Conservation (phyloP, 176 grass and related monocot species). For the Melocanna baccifera region DNA sequence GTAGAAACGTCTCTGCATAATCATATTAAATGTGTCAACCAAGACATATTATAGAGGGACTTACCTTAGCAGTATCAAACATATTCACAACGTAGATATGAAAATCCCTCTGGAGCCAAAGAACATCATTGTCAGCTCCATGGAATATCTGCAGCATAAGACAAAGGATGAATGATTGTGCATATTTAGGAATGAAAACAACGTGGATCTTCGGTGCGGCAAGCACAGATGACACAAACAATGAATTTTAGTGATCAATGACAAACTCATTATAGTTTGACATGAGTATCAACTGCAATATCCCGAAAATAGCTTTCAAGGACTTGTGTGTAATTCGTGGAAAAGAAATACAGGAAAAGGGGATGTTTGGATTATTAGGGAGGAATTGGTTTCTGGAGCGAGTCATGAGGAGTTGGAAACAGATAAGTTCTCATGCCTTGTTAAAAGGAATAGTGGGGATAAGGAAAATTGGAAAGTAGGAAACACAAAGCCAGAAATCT, state of each 20-base stretch:
- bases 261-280: background rate
- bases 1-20: slow-evolving; percentile 8
- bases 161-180: slow-evolving; percentile 4
- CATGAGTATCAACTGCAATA: background rate
- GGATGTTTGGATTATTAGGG: no score
- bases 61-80: slow-evolving; percentile 99
- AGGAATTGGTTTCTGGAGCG: no score
- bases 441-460: no score
- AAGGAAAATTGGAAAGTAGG: no score
- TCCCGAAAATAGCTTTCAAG: no score
- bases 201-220: background rate
- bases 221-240: background rate
- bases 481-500: no score
- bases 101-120: slow-evolving; percentile 98
- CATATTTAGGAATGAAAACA: background rate
- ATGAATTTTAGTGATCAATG: background rate
- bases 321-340: no score
- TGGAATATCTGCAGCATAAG: slow-evolving; percentile 71
- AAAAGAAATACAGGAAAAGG: no score
- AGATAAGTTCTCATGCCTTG: no score
- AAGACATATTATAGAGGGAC: background rate
- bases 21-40: background rate
- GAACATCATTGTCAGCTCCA: slow-evolving; percentile 91
- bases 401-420: no score
- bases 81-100: slow-evolving; percentile 98